Conservation (phyloP, 192 early-diverging fungal genomes). For the Pilobolus umbonatus region DNA sequence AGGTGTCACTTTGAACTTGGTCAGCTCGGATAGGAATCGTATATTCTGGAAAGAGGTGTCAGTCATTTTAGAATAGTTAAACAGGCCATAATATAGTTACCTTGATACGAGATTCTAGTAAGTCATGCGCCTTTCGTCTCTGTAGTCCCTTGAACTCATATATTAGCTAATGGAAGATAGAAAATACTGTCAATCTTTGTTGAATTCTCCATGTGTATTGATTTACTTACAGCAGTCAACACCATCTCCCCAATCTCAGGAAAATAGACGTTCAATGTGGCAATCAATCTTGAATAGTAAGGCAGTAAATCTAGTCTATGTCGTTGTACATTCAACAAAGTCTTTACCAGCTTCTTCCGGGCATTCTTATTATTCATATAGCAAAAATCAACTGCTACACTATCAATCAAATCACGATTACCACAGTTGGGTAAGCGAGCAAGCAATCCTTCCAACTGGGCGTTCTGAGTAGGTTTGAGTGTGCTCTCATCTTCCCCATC, state of each 20-base stretch:
- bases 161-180: conserved; percentile 54
- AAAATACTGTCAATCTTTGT: too few species aligned
- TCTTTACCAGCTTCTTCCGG: conserved; percentile 71
- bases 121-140: conserved; percentile 63
- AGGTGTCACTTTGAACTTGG: conserved; percentile 89
- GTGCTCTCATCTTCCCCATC: conserved; percentile 38
- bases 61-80: neutral
- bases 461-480: conserved; percentile 23
- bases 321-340: conserved; percentile 74
- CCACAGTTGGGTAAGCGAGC: conserved; percentile 67
- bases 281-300: conserved; percentile 87
- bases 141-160: conserved; percentile 67
- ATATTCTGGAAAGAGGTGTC: conserved; percentile 65
- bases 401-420: conserved; percentile 84
- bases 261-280: conserved; percentile 79
- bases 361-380: conserved; percentile 80
- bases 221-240: conserved; percentile 52
- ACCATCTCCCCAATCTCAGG: conserved; percentile 78
- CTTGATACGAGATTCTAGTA: conserved; percentile 74
- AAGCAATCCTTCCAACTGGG: conserved; percentile 64
- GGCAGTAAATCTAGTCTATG: conserved; percentile 81
- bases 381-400: conserved; percentile 89
- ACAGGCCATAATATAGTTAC: conserved; percentile 24
- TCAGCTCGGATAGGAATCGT: conserved; percentile 84
- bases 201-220: neutral